These are phyloP conservation scores for Camellia sinensis DNA, from an alignment of 148 eudicot genomes.

Conservation along the genomic window DNA sequence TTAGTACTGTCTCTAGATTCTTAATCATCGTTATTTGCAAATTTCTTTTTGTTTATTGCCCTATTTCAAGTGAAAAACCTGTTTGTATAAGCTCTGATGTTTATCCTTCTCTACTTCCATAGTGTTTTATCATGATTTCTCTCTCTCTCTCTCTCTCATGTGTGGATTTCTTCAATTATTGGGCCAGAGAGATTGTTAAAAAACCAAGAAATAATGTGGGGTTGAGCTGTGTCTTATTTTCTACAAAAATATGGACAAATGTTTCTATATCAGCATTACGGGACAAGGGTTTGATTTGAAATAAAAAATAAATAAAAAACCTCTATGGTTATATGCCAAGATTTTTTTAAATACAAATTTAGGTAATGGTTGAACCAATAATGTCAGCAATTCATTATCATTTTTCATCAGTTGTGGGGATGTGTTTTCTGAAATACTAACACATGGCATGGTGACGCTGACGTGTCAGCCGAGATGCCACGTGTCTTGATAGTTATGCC, in stretches of 20 bases:
- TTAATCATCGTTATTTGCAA: not conserved
- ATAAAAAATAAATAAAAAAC: too few relatives aligned
- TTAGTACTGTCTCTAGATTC: not conserved
- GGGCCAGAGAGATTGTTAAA: not conserved
- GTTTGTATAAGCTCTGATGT: not conserved
- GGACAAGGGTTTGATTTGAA: too few relatives aligned
- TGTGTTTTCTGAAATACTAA: too few relatives aligned
- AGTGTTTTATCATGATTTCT: not conserved
- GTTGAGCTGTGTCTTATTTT: conserved; percentile 11
- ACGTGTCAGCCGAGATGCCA: too few relatives aligned
- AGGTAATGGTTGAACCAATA: too few relatives aligned
- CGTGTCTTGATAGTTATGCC: too few relatives aligned
- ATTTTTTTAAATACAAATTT: too few relatives aligned
- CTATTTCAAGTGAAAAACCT: not conserved
- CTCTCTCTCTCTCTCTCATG: not conserved
- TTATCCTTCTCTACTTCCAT: not conserved
- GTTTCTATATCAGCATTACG: too few relatives aligned
- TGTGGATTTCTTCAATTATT: conserved; percentile 18
- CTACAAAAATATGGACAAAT: not conserved
- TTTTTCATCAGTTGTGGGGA: too few relatives aligned
- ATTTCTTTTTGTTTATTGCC: not conserved
- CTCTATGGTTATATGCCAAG: too few relatives aligned
- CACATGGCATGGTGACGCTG: too few relatives aligned
- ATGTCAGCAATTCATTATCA: too few relatives aligned
- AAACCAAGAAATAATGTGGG: not conserved